Percentiles rank a stretch among this genome's conserved stretches.
Conservation (phyloP, 176 grass and related monocot genomes). For the Tillandsia leiboldiana region DNA sequence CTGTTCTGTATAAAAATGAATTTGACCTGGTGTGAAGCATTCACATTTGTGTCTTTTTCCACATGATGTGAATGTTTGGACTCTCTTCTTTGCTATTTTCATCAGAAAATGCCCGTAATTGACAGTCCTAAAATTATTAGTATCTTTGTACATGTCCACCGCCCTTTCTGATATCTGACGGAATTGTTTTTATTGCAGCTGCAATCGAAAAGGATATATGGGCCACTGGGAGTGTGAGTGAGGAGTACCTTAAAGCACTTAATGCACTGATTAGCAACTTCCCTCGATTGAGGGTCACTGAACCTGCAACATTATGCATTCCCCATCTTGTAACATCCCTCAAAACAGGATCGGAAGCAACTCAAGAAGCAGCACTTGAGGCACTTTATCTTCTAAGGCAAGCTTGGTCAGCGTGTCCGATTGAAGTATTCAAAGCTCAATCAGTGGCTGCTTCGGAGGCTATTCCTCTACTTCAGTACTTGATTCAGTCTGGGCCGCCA, state of each 20-base stretch:
- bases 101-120: neutral
- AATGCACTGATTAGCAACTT: conserved; percentile 90
- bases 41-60: neutral
- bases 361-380: conserved; percentile 96
- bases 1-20: neutral
- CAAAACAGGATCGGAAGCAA: conserved; percentile 89
- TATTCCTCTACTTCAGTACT: conserved; percentile 94
- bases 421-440: conserved; percentile 95
- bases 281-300: conserved; percentile 90
- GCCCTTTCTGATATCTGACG: conserved; percentile 16
- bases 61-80: neutral
- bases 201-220: conserved; percentile 98
- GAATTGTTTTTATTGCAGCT: conserved; percentile 49
- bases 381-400: conserved; percentile 94
- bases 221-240: conserved; percentile 82
- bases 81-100: neutral
- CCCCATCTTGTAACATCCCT: conserved; percentile 92
- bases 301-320: conserved; percentile 88
- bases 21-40: neutral
- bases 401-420: conserved; percentile 90
- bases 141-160: neutral
- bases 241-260: conserved; percentile 96
- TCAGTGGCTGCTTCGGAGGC: conserved; percentile 92
- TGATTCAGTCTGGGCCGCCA: conserved; percentile 97
- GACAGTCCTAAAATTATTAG: neutral